Conservation (phyloP, 2,329 filamentous ascomycete species). For the Aureobasidium sp. region DNA sequence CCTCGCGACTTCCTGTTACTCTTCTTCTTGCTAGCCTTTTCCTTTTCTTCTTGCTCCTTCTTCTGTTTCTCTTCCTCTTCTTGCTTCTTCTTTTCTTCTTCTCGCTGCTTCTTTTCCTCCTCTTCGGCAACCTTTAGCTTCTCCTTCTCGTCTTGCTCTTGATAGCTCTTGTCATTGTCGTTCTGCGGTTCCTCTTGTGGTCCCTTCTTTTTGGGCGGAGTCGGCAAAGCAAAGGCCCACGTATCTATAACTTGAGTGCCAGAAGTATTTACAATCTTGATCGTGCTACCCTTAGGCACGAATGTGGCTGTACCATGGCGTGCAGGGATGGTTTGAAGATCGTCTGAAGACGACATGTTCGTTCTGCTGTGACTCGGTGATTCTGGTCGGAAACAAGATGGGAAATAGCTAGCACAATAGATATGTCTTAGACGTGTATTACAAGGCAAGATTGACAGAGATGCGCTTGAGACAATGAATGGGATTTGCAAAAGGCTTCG, state of each 20-base stretch:
- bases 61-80: constrained; percentile 7
- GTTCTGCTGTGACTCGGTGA: neutral
- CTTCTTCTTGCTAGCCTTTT: constrained; percentile 6
- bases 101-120: constrained; percentile 20
- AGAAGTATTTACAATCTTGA: constrained; percentile 46
- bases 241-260: constrained; percentile 45
- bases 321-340: constrained; percentile 39
- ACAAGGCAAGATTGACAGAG: neutral
- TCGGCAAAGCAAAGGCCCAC: constrained; percentile 42
- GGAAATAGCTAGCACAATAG: neutral
- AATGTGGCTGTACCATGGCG: constrained; percentile 45
- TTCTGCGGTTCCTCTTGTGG: constrained; percentile 20
- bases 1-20: constrained; percentile 12
- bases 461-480: neutral
- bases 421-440: neutral
- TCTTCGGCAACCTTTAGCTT: constrained; percentile 25
- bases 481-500: neutral
- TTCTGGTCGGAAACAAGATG: neutral
- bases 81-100: constrained; percentile 15
- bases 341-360: neutral
- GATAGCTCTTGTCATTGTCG: constrained; percentile 19
- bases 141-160: constrained; percentile 24
- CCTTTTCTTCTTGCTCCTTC: constrained; percentile 19
- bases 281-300: constrained; percentile 40
- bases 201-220: constrained; percentile 36